A percentile compares a stretch with the other conserved stretches of the same genome.
Conservation (phyloP, 306 rosid genomes). For the Casuarina equisetifolia region DNA sequence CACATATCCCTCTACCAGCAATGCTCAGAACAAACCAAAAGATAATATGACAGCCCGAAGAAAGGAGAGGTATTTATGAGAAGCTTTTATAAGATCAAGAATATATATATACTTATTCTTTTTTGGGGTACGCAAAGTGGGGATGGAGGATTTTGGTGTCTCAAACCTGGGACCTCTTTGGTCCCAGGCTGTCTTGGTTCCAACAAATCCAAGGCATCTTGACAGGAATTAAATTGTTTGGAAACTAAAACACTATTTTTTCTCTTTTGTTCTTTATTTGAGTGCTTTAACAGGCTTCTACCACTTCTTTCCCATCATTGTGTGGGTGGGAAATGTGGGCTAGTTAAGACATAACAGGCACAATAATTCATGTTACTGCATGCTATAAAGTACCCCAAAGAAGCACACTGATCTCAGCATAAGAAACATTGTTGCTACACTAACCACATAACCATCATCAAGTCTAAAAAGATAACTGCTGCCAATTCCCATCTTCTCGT, state of each 20-base stretch:
- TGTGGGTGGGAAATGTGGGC: neutral
- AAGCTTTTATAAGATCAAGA: neutral
- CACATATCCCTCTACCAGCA: no score
- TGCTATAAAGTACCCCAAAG: neutral
- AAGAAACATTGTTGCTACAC: constrained; percentile 33
- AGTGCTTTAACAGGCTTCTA: neutral
- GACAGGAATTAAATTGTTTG: no score
- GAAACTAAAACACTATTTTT: neutral
- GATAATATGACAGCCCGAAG: neutral
- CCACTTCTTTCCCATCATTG: neutral
- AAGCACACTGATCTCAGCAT: constrained; percentile 16
- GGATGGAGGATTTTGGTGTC: no score
- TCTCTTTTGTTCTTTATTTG: neutral
- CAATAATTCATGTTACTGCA: neutral
- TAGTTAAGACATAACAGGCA: neutral
- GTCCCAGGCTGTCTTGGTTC: no score
- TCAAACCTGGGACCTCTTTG: no score
- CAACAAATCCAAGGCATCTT: no score
- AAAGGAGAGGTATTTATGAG: neutral
- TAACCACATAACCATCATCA: constrained; percentile 97
- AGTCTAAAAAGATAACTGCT: constrained; percentile 97
- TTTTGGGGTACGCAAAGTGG: no score
- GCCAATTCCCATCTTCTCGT: constrained; percentile 96
- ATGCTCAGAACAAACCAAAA: neutral
- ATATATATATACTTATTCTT: no score